phyloP scores from a whole-genome alignment of 306 rosid species.

The Herpetospermum pedunculosum region DNA sequence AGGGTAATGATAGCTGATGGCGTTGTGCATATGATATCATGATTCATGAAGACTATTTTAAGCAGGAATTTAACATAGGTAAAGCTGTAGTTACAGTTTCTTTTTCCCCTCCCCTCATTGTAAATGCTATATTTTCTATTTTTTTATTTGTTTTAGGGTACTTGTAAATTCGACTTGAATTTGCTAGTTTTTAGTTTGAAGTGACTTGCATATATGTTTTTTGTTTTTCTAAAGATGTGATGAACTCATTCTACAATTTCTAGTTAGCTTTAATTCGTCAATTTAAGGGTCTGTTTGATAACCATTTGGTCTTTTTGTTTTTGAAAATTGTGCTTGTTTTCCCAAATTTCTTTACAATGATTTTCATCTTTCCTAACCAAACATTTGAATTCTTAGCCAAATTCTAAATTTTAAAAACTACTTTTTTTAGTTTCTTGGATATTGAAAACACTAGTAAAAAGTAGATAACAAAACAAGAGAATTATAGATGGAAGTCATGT shows the following conservation, averaged over 20 bases:
- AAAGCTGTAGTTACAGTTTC: not conserved
- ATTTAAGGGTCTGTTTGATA: no score
- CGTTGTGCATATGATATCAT: conserved; percentile 66
- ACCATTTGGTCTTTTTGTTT: no score
- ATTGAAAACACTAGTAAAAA: no score
- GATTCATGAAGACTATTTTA: conserved; percentile 10
- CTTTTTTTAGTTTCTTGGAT: no score
- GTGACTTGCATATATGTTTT: not conserved
- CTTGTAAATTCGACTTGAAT: no score
- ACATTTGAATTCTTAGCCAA: no score
- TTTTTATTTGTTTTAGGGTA: not conserved
- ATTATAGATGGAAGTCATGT: no score
- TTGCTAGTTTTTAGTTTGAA: not conserved
- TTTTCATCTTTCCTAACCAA: no score
- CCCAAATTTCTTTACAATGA: no score
- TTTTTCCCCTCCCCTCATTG: not conserved
- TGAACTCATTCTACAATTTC: not conserved
- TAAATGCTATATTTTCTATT: not conserved
- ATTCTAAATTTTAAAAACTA: no score
- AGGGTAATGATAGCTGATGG: conserved; percentile 70
- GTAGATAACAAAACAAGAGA: no score
- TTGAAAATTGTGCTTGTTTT: no score
- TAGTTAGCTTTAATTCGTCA: not conserved
- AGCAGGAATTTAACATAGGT: not conserved
- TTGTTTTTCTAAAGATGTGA: not conserved